Conservation (phyloP, 257 asterid genomes). For the Striga asiatica region DNA sequence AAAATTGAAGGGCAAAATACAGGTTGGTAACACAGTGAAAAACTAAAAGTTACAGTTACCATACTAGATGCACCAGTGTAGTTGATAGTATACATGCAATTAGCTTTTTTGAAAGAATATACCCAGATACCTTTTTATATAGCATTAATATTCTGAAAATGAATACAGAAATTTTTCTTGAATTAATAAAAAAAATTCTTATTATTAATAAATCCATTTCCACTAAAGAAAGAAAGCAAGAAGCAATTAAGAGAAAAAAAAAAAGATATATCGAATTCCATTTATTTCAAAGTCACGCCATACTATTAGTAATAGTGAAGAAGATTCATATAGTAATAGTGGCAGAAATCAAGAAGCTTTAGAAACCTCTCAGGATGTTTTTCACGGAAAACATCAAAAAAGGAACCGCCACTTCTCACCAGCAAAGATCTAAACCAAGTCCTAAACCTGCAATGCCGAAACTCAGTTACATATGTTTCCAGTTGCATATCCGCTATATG, state of each 20-base stretch:
- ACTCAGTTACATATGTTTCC: slow-evolving; percentile 9
- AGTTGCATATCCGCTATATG: slow-evolving; percentile 5
- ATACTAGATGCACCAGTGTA: background rate
- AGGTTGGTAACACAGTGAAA: slow-evolving; percentile 2
- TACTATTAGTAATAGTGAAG: no score
- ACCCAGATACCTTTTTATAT: no score
- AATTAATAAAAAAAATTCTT: no score
- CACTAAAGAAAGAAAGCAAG: no score
- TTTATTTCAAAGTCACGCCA: no score
- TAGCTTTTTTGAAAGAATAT: no score
- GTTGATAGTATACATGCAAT: background rate
- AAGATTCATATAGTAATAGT: no score
- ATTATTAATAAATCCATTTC: no score
- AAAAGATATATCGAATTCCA: no score
- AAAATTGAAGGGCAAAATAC: slow-evolving; percentile 7
- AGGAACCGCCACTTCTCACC: slow-evolving; percentile 59
- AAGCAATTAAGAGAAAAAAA: no score
- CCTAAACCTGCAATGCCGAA: slow-evolving; percentile 55
- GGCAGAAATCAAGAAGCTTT: slow-evolving; percentile 6
- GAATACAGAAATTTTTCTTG: no score
- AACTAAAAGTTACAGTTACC: background rate
- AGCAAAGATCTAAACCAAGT: slow-evolving; percentile 85
- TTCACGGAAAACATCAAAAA: slow-evolving; percentile 67
- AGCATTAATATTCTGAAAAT: no score
- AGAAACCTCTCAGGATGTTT: slow-evolving; percentile 79